These are phyloP conservation scores for Sphagnum tenellum DNA, from an alignment of 225 moss, liverwort and hornwort genomes.

Conservation along the genomic window DNA sequence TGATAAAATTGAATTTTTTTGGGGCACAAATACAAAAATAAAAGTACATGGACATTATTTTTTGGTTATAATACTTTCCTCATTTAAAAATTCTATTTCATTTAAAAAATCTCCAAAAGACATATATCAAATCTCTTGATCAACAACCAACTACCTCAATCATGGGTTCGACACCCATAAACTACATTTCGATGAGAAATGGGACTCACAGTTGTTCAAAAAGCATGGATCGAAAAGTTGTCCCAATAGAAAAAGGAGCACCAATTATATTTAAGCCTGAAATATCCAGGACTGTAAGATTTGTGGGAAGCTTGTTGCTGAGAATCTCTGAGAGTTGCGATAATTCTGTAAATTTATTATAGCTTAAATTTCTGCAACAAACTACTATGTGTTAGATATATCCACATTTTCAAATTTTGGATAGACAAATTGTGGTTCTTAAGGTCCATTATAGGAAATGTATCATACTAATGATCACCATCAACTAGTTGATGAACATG, in stretches of 20 bases:
- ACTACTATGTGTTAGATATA: neutral
- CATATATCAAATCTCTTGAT: too few relatives aligned
- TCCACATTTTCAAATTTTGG: conserved; percentile 11
- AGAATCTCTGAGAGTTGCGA: conserved; percentile 16
- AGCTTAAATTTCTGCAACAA: conserved; percentile 24
- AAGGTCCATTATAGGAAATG: too few relatives aligned
- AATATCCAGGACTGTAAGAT: conserved; percentile 17
- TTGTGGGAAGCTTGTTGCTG: conserved; percentile 6
- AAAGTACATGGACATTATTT: too few relatives aligned
- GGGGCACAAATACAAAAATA: too few relatives aligned
- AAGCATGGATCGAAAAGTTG: conserved; percentile 2
- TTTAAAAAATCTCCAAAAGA: too few relatives aligned
- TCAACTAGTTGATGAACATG: neutral
- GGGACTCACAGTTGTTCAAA: conserved; percentile 11
- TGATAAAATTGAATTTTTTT: too few relatives aligned
- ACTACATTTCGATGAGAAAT: too few relatives aligned
- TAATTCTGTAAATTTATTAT: conserved; percentile 10
- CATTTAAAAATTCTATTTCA: too few relatives aligned
- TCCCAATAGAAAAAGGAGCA: conserved; percentile 18
- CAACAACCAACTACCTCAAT: too few relatives aligned
- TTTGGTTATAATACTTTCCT: too few relatives aligned
- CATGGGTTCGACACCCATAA: too few relatives aligned
- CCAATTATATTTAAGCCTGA: conserved; percentile 13
- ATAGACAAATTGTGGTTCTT: too few relatives aligned
- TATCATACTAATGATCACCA: conserved; percentile 17